Evolutionary conservation across 306 rosid species (phyloP).

Genomic region (Boehmeria nivea): DNA sequence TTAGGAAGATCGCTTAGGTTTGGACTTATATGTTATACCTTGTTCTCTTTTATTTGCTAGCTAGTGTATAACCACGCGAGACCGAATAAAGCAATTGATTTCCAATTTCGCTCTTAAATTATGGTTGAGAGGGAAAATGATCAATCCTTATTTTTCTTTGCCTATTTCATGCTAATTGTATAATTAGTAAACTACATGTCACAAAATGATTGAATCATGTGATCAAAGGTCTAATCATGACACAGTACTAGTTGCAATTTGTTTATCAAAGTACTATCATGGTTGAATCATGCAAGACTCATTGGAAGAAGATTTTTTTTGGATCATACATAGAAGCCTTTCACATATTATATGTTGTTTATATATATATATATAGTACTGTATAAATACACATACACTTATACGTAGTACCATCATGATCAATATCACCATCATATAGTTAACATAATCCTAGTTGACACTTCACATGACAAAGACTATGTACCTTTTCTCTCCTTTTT

Average conservation of each 20-base stretch:
- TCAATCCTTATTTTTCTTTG: too few species aligned
- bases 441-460: slow-evolving; percentile 28
- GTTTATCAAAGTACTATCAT: background rate
- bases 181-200: too few species aligned
- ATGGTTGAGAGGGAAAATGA: too few species aligned
- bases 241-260: background rate
- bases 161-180: too few species aligned
- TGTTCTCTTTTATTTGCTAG: too few species aligned
- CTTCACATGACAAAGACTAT: slow-evolving; percentile 33
- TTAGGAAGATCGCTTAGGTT: too few species aligned
- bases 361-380: background rate
- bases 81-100: too few species aligned
- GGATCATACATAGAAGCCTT: background rate
- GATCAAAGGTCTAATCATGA: slow-evolving; percentile 1
- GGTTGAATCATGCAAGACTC: background rate
- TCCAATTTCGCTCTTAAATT: too few species aligned
- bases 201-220: background rate
- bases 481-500: slow-evolving; percentile 2
- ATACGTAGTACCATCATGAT: background rate
- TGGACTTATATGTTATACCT: too few species aligned
- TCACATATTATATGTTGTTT: background rate
- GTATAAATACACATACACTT: too few species aligned
- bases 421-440: slow-evolving; percentile 33
- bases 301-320: background rate
- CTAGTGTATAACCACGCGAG: too few species aligned